These are phyloP conservation scores for Cyphellophora europaea DNA, from an alignment of 2,329 filamentous ascomycete genomes.

Conservation along the genomic window DNA sequence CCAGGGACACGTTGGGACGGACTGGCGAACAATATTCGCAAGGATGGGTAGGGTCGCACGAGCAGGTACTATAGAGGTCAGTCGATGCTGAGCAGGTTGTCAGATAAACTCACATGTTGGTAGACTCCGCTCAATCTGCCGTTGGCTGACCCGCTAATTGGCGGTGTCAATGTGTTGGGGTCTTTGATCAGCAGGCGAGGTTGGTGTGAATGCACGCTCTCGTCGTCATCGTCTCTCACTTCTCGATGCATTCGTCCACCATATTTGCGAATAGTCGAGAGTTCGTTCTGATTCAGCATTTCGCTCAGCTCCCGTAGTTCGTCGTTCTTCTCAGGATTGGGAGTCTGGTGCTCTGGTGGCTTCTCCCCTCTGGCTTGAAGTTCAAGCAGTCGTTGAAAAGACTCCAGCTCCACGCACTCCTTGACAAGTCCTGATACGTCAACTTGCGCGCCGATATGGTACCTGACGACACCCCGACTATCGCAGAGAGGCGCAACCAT, in stretches of 20 bases:
- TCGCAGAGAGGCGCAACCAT: constrained; percentile 66
- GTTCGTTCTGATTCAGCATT: constrained; percentile 59
- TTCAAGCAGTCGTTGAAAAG: constrained; percentile 41
- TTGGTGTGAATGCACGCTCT: constrained; percentile 23
- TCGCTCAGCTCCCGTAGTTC: constrained; percentile 59
- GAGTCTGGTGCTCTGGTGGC: constrained; percentile 15
- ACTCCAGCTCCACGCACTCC: constrained; percentile 56
- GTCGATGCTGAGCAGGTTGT: not conserved
- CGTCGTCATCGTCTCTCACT: constrained; percentile 32
- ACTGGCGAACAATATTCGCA: constrained; percentile 61
- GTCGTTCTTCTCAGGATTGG: constrained; percentile 36
- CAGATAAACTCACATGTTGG: constrained; percentile 40
- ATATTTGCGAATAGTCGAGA: constrained; percentile 53
- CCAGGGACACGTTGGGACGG: constrained; percentile 58
- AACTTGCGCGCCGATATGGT: constrained; percentile 64
- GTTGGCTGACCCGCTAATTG: constrained; percentile 21
- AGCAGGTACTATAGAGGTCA: constrained; percentile 27
- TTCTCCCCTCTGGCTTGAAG: constrained; percentile 23
- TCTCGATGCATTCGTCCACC: constrained; percentile 57
- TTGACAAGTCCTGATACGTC: constrained; percentile 62
- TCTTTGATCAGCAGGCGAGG: constrained; percentile 42
- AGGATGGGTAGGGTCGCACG: constrained; percentile 51
- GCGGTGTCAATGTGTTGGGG: constrained; percentile 19
- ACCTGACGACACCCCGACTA: constrained; percentile 55
- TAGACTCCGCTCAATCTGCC: constrained; percentile 44